Percentiles rank a stretch among this genome's conserved stretches.
Evolutionary conservation across 1,139 yeast genomes (phyloP).

Genomic region (Blastobotrys capitulatus): DNA sequence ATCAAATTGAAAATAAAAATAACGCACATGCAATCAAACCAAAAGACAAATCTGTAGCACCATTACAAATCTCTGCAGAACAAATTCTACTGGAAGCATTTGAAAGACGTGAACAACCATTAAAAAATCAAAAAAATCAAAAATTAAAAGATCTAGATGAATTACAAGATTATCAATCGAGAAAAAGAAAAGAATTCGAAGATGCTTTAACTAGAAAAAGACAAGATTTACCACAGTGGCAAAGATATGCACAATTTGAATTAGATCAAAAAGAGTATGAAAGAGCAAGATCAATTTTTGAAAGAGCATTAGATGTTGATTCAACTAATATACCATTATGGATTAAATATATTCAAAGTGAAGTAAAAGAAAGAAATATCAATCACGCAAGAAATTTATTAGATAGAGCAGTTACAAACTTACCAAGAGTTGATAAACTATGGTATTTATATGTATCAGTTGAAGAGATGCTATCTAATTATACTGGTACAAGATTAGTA

Average conservation of each 20-base stretch:
- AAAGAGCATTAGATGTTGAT: constrained; percentile 78
- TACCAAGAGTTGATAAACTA: constrained; percentile 77
- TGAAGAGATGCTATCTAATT: constrained; percentile 72
- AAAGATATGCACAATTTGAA: constrained; percentile 88
- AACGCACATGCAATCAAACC: constrained; percentile 26
- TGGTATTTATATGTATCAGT: constrained; percentile 76
- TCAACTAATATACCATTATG: constrained; percentile 74
- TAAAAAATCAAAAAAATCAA: constrained; percentile 33
- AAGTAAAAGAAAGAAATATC: constrained; percentile 62
- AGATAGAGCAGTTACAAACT: constrained; percentile 65
- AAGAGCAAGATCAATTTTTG: constrained; percentile 81
- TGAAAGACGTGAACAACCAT: constrained; percentile 41
- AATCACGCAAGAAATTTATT: constrained; percentile 86
- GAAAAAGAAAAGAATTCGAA: constrained; percentile 78
- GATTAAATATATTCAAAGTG: constrained; percentile 78
- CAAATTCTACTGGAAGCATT: constrained; percentile 52
- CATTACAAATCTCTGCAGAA: constrained; percentile 51
- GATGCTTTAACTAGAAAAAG: constrained; percentile 79
- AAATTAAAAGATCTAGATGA: constrained; percentile 76
- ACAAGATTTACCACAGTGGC: constrained; percentile 82
- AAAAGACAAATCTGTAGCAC: constrained; percentile 43
- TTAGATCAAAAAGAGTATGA: constrained; percentile 68
- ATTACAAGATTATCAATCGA: constrained; percentile 63
- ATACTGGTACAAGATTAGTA: constrained; percentile 55
- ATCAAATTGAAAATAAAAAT: too few species aligned